Base-by-base conservation (phyloP, 2,329 filamentous ascomycete genomes). In the Raffaelea albimanens region DNA sequence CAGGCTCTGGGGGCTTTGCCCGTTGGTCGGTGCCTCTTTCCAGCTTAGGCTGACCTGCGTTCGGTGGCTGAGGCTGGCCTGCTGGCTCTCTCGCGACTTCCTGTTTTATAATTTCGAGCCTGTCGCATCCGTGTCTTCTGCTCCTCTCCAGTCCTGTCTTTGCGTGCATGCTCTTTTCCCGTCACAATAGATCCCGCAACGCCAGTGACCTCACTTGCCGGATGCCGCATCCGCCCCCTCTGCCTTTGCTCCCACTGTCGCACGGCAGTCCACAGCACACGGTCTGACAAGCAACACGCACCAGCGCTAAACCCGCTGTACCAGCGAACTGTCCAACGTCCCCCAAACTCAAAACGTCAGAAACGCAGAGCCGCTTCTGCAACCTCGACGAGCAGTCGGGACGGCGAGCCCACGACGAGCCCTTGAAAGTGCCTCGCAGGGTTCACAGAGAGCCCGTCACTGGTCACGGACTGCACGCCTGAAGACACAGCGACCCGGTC, bases 1-100 rank as follows among this genome's bases (percentile, higher is more conserved):
- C 41, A 5, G 44, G 33, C 40, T 42, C 18, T 38, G 34, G 18
- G 20, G 47, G 47, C 47, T 49, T 47, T 47, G 47, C 25, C 34
- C 25, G 48, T 19, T 20, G 25, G 48, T 50, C 49, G 40, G 46
- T 53, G 42, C 46, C 43, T 50, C 45, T 21, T 51, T 47, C 45
- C 43, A 46, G 49, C 40, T 5, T n/a, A 25, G 42, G 23, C 39
- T 19, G 39, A 22, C 25, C 25, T 21, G 8, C 33, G 34, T 38
- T 38, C 34, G 34, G 34, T 38, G 34, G 34, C 34, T 8, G 5
- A 41, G 39, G 21, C 10, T 21, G 39, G 18, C 20, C 18, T 41
- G 18, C 18, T 29, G 7, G 7, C 25, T 29, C 25, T 29, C 25
- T 29, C 34, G 34, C 34, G 34, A 38, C 34, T 38, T 38, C 34